Evolutionary conservation across 1,284 basidiomycete species (phyloP).

Genomic region (Cryptococcus sp.): DNA sequence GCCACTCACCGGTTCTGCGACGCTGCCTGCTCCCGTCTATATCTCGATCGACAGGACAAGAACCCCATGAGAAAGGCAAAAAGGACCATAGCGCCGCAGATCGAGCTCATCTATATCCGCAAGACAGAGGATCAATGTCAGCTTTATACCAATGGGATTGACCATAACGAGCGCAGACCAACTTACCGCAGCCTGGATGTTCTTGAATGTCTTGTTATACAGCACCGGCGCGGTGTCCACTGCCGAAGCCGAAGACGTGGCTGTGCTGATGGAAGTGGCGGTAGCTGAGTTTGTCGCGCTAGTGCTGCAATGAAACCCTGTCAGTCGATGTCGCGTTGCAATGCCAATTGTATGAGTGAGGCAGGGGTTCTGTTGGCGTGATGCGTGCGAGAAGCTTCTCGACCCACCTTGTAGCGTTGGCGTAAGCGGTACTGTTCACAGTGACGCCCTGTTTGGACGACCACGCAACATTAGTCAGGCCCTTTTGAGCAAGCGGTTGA

Average conservation of each 20-base stretch:
- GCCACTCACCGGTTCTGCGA: conserved; percentile 25
- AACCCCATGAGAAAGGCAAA: conserved; percentile 31
- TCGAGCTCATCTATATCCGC: conserved; percentile 34
- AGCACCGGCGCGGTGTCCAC: conserved; percentile 18
- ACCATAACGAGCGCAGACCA: not conserved
- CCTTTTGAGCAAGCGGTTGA: not conserved
- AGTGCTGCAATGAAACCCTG: no score
- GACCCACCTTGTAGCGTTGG: not conserved
- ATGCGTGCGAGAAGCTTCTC: not conserved
- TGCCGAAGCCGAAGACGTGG: conserved; percentile 4
- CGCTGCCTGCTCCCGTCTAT: conserved; percentile 22
- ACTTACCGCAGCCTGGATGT: conserved; percentile 36
- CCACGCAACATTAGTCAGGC: not conserved
- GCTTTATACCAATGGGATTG: no score
- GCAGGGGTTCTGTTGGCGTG: not conserved
- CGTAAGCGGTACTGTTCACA: not conserved
- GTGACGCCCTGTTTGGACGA: conserved; percentile 8
- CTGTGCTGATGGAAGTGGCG: not conserved
- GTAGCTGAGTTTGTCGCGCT: not conserved
- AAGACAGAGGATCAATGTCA: not conserved
- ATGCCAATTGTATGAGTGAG: not conserved
- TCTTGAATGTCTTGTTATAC: conserved; percentile 19
- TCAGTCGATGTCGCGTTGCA: not conserved
- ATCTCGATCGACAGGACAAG: conserved; percentile 25
- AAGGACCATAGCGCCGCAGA: conserved; percentile 30